phyloP scores from a whole-genome alignment of 192 early-diverging fungal genomes.

The Entophlyctis luteolus region DNA sequence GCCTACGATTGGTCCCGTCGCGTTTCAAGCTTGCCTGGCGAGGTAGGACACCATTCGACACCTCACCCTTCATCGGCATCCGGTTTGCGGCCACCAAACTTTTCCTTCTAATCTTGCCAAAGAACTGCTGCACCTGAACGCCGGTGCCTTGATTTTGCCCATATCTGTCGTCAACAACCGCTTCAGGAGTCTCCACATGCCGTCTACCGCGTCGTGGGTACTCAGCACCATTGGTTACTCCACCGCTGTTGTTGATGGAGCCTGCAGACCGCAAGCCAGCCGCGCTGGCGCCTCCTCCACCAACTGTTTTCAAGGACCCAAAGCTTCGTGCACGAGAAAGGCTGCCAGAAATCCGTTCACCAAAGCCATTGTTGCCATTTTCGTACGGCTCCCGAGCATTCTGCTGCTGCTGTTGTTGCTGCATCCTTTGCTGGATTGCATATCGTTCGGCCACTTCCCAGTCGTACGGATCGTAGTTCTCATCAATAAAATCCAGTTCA shows the following conservation, averaged over 20 bases:
- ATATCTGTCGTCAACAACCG: too few relatives aligned
- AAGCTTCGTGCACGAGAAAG: not conserved
- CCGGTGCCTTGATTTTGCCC: too few relatives aligned
- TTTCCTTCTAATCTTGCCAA: too few relatives aligned
- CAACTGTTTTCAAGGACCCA: not conserved
- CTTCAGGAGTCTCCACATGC: too few relatives aligned
- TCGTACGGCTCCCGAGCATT: not conserved
- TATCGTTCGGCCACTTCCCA: slow-evolving; percentile 69
- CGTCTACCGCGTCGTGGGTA: not conserved
- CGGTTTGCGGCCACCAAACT: too few relatives aligned
- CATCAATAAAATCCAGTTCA: slow-evolving; percentile 69
- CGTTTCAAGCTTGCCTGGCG: too few relatives aligned
- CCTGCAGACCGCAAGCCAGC: not conserved
- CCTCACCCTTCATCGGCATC: too few relatives aligned
- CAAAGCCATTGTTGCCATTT: not conserved
- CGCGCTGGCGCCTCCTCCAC: not conserved
- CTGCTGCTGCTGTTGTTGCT: not conserved
- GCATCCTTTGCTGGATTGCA: not conserved
- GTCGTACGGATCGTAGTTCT: slow-evolving; percentile 74
- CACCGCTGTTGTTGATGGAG: not conserved
- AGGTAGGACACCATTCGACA: too few relatives aligned
- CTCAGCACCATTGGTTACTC: not conserved
- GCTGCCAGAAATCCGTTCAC: not conserved
- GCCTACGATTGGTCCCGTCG: too few relatives aligned
- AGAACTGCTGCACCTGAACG: too few relatives aligned